Base-by-base conservation (phyloP, 2,329 filamentous ascomycete genomes). In the Diaporthe nobilis region DNA sequence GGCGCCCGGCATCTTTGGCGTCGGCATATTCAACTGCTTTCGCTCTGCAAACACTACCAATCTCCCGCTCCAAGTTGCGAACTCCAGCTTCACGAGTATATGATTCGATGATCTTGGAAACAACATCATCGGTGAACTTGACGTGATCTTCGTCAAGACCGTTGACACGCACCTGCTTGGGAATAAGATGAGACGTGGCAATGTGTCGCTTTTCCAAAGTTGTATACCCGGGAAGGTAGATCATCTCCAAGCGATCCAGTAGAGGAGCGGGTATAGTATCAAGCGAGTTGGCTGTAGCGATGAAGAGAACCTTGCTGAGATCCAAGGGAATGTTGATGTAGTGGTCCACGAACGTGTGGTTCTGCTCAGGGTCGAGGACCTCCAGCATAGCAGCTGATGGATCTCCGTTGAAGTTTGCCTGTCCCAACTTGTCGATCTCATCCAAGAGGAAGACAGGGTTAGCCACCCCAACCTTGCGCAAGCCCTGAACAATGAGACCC, bases 61-160 rank as follows among this genome's bases (percentile, higher is more conserved):
- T 94, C 85, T 99, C 97, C 77, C 97, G 94, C 85, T 99, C 97
- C 31, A 99, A 90, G 81, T 98, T 98, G 80, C 97, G 95, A 44
- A 99, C 97, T 55, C 97, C 97, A 71, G 96, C 94, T 85, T 99
- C 97, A 78, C 96, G 95, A 55, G 97, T 99, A 87, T 99, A 99
- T 39, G 94, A 93, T 81, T 97, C 97, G 80, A 98, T 98, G 79
- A 98, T 95, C 84, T 97, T 98, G 84, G 96, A 95, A 74, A 99
- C 90, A 4, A 98, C 96, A 44, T 96, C 94, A 76, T 95, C 92
- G 58, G 91, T 91, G 77, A 99, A 92, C 51, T 89, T 85, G 67
- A 99, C 90, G 80, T 98, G 94, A 63, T 93, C 92, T 37, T 92
- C 88, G 67, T 88, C 88, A 71, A 99, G 91, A 37, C 97, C 97